A percentile compares a stretch with the other conserved stretches of the same genome.
phyloP scores from a whole-genome alignment of 2,329 filamentous ascomycete genomes.

The Cordyceps cateniannulata region DNA sequence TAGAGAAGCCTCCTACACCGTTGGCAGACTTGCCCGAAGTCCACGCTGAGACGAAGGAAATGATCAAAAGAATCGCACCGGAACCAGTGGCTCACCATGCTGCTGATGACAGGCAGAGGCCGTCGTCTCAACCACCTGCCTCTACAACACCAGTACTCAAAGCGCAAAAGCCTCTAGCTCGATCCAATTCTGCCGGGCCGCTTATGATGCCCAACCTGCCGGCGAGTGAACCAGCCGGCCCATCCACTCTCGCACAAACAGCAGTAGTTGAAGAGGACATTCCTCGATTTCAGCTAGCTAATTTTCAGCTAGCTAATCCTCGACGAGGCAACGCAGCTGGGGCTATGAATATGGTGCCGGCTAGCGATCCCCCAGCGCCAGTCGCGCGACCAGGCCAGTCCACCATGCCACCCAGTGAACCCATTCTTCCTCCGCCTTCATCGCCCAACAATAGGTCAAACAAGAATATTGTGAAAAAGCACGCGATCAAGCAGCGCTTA shows the following conservation, averaged over 20 bases:
- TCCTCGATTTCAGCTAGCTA: constrained; percentile 27
- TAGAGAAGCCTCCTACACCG: constrained; percentile 27
- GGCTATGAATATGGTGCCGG: constrained; percentile 32
- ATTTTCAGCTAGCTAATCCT: constrained; percentile 29
- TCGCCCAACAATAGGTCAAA: constrained; percentile 44
- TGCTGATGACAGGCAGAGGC: neutral
- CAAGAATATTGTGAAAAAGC: constrained; percentile 60
- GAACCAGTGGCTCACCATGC: neutral
- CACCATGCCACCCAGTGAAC: constrained; percentile 38
- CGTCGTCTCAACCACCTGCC: constrained; percentile 6
- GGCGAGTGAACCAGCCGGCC: constrained; percentile 45
- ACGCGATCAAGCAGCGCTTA: constrained; percentile 51
- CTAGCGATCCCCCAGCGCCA: constrained; percentile 39
- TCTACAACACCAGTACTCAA: constrained; percentile 14
- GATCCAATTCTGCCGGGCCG: constrained; percentile 33
- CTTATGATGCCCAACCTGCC: constrained; percentile 30
- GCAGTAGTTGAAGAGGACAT: constrained; percentile 14
- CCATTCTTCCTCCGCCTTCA: constrained; percentile 25
- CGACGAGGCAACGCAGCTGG: constrained; percentile 32
- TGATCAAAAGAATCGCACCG: neutral
- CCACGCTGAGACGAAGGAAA: neutral
- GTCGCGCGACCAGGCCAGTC: constrained; percentile 21
- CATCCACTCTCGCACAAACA: constrained; percentile 32
- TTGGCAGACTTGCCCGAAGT: neutral
- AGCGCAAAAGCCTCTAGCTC: constrained; percentile 17